Evolutionary conservation across 108 stramenopile genomes (phyloP), one percentile per base, ranked within the genome.

Genomic region (Stephanodiscus triporus): DNA sequence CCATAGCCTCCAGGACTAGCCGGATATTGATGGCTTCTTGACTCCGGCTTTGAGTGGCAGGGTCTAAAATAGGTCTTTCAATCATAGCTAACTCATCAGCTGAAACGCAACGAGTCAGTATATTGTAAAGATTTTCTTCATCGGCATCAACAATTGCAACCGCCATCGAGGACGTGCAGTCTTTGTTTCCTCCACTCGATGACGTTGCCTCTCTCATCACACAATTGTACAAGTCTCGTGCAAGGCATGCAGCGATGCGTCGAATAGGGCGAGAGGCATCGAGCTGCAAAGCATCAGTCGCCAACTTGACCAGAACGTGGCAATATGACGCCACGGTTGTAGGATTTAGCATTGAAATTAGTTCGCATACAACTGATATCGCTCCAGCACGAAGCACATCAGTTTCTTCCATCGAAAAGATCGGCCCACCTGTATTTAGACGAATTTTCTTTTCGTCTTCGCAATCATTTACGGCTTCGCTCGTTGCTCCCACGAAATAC

Each of bases 341-440:
- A 29, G 88, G 75, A 34, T 68, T 43, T 4, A 87, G 62, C 32
- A 55, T 63, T 9, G 83, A 56, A 9, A 91, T 55, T 4, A 91
- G 69, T 67, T 92, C 94, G 24, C 87, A 67, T 7, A 91, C 61
- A 8, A 90, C 55, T 36, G 84, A 80, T 30, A 91, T 72, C 9
- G 86, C 75, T 20, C 80, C 70, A 50, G 94, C 68, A 55, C 87
- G 82, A 40, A 95, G 82, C 43, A 88, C 34, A 55, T 89, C 94
- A 17, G 64, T 43, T 76, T 91, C 90, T 81, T 95, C 94, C 9
- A 54, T 57, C 11, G 74, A 49, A 58, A 92, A 95, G 17, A 95
- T 62, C 40, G 91, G 94, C 9, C 94, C 94, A 11, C 91, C 94
- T 1, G 91, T 89, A 29, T 81, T 78, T 26, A 91, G 37, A 6